Percentiles rank a stretch among this genome's conserved stretches.
phyloP scores from a whole-genome alignment of 1,284 basidiomycete species.

The Porodaedalea pini region DNA sequence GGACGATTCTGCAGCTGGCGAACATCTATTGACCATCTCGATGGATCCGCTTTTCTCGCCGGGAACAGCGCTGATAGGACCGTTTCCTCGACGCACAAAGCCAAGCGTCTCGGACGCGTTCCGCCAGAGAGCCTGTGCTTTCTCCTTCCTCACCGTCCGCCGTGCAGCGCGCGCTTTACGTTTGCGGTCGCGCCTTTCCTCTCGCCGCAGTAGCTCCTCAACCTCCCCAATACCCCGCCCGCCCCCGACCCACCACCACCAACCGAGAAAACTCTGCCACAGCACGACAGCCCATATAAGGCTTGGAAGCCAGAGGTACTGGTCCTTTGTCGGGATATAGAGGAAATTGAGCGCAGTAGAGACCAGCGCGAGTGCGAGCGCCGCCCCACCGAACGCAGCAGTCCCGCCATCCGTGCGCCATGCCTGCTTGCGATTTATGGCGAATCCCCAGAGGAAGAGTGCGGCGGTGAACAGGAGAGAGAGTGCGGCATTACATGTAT shows the following conservation, averaged over 20 bases:
- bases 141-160: conserved; percentile 41
- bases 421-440: conserved; percentile 81
- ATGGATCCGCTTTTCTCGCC: not conserved
- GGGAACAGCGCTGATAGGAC: not conserved
- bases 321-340: conserved; percentile 77
- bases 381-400: conserved; percentile 86
- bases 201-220: conserved; percentile 54
- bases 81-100: not conserved
- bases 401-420: conserved; percentile 97
- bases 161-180: conserved; percentile 38
- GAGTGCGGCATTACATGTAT: conserved; percentile 94
- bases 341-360: conserved; percentile 84
- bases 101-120: conserved; percentile 9
- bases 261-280: conserved; percentile 89
- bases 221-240: conserved; percentile 69
- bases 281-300: conserved; percentile 85
- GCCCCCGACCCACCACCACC: conserved; percentile 98
- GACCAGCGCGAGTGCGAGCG: conserved; percentile 72
- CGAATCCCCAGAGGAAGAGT: conserved; percentile 89
- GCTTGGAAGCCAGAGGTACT: conserved; percentile 82
- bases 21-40: not conserved
- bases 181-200: conserved; percentile 55
- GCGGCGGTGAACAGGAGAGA: conserved; percentile 90
- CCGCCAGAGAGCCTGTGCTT: conserved; percentile 48
- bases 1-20: not conserved